These are phyloP conservation scores for Talaromyces verruculosus DNA, from an alignment of 2,329 filamentous ascomycete species.

Conservation along the genomic window DNA sequence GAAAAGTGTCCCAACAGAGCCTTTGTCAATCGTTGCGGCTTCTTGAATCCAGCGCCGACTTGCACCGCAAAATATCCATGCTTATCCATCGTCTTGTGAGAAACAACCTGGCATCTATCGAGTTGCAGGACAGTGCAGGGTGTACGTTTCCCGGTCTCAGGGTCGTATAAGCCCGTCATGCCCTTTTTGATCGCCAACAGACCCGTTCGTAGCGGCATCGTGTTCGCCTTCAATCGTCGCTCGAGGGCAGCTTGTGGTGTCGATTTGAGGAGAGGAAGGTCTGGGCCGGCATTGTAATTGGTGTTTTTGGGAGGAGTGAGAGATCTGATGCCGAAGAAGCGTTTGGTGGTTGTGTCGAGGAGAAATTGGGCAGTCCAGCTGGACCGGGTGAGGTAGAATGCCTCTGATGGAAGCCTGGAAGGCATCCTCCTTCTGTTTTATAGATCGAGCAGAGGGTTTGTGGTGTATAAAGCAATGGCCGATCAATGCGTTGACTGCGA, in stretches of 20 bases:
- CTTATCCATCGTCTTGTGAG: conserved; percentile 74
- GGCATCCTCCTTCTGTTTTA: conserved; percentile 12
- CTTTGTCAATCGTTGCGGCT: conserved; percentile 73
- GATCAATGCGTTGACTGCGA: not conserved
- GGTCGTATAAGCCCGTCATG: conserved; percentile 87
- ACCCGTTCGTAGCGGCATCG: conserved; percentile 69
- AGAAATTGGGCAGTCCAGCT: conserved; percentile 30
- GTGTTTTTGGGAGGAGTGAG: conserved; percentile 53
- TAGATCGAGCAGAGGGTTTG: conserved; percentile 15
- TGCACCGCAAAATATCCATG: conserved; percentile 96
- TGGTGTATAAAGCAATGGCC: not conserved
- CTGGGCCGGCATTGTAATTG: conserved; percentile 55
- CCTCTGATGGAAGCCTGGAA: conserved; percentile 25
- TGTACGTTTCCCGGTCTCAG: conserved; percentile 70
- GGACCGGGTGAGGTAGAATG: conserved; percentile 32
- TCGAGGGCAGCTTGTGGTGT: conserved; percentile 60
- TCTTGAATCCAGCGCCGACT: conserved; percentile 74
- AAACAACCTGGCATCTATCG: conserved; percentile 85
- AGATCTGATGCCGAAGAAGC: conserved; percentile 57
- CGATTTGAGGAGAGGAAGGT: conserved; percentile 54
- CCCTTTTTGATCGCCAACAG: conserved; percentile 88
- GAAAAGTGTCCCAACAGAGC: conserved; percentile 88
- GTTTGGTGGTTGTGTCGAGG: conserved; percentile 30
- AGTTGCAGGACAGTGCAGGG: conserved; percentile 92
- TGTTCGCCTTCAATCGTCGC: conserved; percentile 53